Percentiles rank a stretch among this genome's conserved stretches.
These are phyloP conservation scores for Microbotryum saponariae DNA, from an alignment of 1,284 basidiomycete genomes.

Conservation along the genomic window DNA sequence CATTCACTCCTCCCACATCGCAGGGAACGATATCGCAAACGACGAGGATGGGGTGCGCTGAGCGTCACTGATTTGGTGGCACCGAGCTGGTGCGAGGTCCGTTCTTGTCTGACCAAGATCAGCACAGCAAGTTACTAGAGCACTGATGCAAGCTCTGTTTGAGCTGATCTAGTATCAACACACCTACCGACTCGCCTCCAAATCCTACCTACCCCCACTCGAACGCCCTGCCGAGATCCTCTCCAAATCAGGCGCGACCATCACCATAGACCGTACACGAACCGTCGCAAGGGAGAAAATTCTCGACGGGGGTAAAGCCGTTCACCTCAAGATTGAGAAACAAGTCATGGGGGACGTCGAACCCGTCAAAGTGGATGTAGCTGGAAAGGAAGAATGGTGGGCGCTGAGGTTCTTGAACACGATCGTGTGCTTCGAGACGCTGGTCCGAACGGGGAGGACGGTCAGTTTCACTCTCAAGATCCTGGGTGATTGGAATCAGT, in stretches of 20 bases:
- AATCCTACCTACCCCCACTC: slow-evolving; percentile 14
- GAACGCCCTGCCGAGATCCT: slow-evolving; percentile 13
- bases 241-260: slow-evolving; percentile 4
- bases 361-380: slow-evolving; percentile 25
- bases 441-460: slow-evolving; percentile 24
- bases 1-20: no score
- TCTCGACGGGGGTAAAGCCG: slow-evolving; percentile 25
- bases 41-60: slow-evolving; percentile 16
- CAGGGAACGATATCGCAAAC: slow-evolving; percentile 20
- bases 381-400: slow-evolving; percentile 30
- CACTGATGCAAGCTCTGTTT: no score
- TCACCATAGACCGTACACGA: slow-evolving; percentile 22
- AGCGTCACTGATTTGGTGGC: slow-evolving; percentile 19
- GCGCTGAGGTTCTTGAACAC: slow-evolving; percentile 31
- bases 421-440: slow-evolving; percentile 25
- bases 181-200: slow-evolving; percentile 22
- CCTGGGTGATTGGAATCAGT: neutral
- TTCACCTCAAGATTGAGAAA: slow-evolving; percentile 31
- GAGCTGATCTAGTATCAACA: slow-evolving; percentile 10
- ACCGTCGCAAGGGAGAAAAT: slow-evolving; percentile 26
- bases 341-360: slow-evolving; percentile 30
- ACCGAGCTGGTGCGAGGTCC: slow-evolving; percentile 24
- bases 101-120: neutral
- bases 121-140: no score
- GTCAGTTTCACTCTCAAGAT: neutral